Conservation (phyloP, 1,284 basidiomycete genomes). For the Tylopilus sp. region DNA sequence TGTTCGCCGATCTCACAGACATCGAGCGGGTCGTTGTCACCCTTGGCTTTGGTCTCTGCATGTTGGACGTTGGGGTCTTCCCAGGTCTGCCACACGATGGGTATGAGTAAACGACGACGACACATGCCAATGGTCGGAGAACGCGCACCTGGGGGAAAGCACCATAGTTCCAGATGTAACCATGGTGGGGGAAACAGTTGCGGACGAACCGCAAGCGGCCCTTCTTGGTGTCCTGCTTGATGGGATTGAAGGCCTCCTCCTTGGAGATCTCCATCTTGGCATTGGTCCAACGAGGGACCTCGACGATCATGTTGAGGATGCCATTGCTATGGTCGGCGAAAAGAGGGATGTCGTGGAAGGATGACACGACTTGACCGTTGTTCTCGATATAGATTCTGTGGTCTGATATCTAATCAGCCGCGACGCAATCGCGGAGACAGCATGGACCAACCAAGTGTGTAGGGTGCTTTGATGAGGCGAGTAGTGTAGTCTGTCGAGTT, state of each 20-base stretch:
- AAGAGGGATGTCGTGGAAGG: constrained; percentile 97
- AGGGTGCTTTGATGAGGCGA: constrained; percentile 87
- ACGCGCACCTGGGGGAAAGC: constrained; percentile 90
- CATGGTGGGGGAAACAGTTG: constrained; percentile 99
- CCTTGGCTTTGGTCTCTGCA: constrained; percentile 98
- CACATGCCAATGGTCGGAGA: neutral
- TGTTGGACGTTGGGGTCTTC: constrained; percentile 93
- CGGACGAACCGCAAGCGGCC: constrained; percentile 97
- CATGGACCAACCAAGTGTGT: constrained; percentile 85
- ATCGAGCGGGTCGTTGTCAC: constrained; percentile 99
- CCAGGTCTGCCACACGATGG: constrained; percentile 83
- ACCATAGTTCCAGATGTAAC: constrained; percentile 99
- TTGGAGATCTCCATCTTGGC: constrained; percentile 99
- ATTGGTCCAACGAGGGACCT: constrained; percentile 99
- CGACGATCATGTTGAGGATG: constrained; percentile 98
- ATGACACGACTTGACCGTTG: constrained; percentile 86
- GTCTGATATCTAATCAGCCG: constrained; percentile 63
- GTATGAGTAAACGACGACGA: constrained; percentile 7
- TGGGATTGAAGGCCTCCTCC: constrained; percentile 98
- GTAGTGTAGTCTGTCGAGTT: constrained; percentile 69
- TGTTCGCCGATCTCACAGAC: constrained; percentile 99
- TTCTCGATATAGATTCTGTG: constrained; percentile 96
- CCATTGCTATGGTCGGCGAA: constrained; percentile 94
- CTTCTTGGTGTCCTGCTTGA: constrained; percentile 99
- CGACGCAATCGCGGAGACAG: neutral